Evolutionary conservation across 768 basidiomycete genomes (phyloP).

Genomic region (Mycena alexandri): DNA sequence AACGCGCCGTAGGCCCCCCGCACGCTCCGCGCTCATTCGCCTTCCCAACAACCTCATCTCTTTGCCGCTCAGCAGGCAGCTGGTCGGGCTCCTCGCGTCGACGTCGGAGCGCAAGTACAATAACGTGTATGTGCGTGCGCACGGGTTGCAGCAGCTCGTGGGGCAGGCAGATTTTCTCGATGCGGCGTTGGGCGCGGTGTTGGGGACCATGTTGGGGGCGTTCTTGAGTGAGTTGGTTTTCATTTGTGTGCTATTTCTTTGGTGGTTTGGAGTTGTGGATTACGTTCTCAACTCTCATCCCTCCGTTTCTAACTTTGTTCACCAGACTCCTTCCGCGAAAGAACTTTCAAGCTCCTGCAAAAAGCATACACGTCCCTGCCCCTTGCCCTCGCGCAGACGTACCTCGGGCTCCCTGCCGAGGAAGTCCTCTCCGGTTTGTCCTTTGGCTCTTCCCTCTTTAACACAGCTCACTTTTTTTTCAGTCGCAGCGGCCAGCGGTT

Average conservation of each 20-base stretch:
- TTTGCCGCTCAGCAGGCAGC: constrained; percentile 60
- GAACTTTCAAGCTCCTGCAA: constrained; percentile 68
- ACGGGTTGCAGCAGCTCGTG: constrained; percentile 55
- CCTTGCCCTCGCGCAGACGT: constrained; percentile 64
- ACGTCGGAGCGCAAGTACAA: constrained; percentile 68
- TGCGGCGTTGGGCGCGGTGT: constrained; percentile 57
- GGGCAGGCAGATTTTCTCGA: constrained; percentile 60
- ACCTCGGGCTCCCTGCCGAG: constrained; percentile 64
- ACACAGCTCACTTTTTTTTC: constrained; percentile 7
- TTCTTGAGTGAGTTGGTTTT: constrained; percentile 61
- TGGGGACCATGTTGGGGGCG: constrained; percentile 56
- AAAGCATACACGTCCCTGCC: constrained; percentile 77
- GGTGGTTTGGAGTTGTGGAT: no score
- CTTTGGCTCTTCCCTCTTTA: not conserved
- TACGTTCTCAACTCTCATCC: not conserved
- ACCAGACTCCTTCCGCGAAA: constrained; percentile 69
- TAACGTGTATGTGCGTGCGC: constrained; percentile 65
- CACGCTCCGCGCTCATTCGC: constrained; percentile 68
- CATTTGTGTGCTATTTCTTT: constrained; percentile 37
- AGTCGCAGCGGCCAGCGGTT: constrained; percentile 61
- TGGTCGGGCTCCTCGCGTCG: constrained; percentile 62
- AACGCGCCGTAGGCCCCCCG: constrained; percentile 62
- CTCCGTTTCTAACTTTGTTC: constrained; percentile 7
- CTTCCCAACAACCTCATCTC: constrained; percentile 62
- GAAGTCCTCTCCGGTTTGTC: constrained; percentile 54